Evolutionary conservation across 176 grass and related monocot species (phyloP), one percentile per base, ranked within the genome.

Genomic region (Triticum urartu): DNA sequence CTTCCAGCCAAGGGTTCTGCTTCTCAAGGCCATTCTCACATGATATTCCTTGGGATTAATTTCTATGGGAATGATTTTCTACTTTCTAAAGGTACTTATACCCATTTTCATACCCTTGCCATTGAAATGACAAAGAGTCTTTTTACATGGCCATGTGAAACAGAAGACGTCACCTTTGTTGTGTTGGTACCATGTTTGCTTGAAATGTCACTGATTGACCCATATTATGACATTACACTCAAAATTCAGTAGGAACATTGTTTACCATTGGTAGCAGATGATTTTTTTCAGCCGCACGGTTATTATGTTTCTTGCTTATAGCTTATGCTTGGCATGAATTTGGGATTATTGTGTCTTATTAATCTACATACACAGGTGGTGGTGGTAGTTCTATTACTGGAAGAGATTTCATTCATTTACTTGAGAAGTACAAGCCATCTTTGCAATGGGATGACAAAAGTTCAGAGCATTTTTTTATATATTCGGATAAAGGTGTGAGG

Each of bases 41-140:
- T 92, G 92, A 92, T 98, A 85, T 95, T 98, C 78, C 88, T 98
- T 36, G 93, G 92, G 30, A 91, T 98, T 66, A 98, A 98, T 79
- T 98, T 95, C 84, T 98, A 98, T 68, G 93, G 96, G 82, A 98
- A 98, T n/a, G 87, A 94, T 82, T 98, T 91, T 91, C 68, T 94
- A 72, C 80, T 98, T 79, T 89, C 90, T 54, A 81, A 86, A 95
- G 94, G 96, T 98, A 91, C 65, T 87, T 54, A 70, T 74, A 52
- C 74, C 76, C 47, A 85, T 70, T 26, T 81, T 56, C 17, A 78
- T 56, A 40, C 15, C 34, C 59, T 66, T 24, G 43, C 25, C 69
- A 1, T 20, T 87, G 42, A 48, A 50, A 56, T 80, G 42, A 54
- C 33, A 66, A 77, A 84, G 26, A 73, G 58, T 35, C 38, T 61